Conservation (phyloP, 805 yeast species). For the Wickerhamiella brachini region DNA sequence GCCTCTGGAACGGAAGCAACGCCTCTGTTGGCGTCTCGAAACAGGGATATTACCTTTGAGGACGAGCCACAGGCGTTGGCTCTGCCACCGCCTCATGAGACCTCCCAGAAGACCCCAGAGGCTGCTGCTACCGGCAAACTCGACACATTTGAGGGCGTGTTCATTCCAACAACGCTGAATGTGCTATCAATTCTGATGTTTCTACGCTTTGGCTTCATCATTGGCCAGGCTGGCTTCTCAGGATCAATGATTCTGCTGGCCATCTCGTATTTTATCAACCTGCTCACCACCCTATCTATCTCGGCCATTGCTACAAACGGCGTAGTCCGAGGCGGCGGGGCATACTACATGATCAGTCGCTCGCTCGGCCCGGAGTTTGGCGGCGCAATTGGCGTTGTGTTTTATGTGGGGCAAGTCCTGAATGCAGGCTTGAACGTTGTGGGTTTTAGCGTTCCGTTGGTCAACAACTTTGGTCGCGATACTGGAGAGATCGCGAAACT, state of each 20-base stretch:
- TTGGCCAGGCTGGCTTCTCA: conserved; percentile 85
- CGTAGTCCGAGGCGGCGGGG: conserved; percentile 95
- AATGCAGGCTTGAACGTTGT: conserved; percentile 85
- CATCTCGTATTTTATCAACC: conserved; percentile 65
- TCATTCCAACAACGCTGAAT: conserved; percentile 84
- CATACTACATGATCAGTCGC: conserved; percentile 92
- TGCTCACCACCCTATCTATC: conserved; percentile 75
- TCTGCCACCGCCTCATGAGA: background rate
- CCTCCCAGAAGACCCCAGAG: background rate
- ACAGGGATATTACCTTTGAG: conserved; percentile 4
- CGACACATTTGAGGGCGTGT: conserved; percentile 79
- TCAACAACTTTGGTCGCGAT: conserved; percentile 57
- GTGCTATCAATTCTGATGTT: conserved; percentile 92
- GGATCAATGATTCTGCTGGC: conserved; percentile 59
- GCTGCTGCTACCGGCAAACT: conserved; percentile 34
- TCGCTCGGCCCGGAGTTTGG: conserved; percentile 97
- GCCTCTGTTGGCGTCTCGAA: conserved; percentile 3
- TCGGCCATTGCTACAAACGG: conserved; percentile 97
- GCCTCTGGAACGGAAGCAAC: conserved; percentile 1
- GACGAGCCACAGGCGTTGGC: background rate
- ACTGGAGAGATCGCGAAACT: conserved; percentile 42
- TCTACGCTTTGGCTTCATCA: conserved; percentile 83
- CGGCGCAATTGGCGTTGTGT: conserved; percentile 90
- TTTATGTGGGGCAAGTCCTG: conserved; percentile 85
- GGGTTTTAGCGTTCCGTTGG: conserved; percentile 83